Evolutionary conservation across 2,329 filamentous ascomycete genomes (phyloP).

Genomic region (Phaeosphaeriaceae sp.): DNA sequence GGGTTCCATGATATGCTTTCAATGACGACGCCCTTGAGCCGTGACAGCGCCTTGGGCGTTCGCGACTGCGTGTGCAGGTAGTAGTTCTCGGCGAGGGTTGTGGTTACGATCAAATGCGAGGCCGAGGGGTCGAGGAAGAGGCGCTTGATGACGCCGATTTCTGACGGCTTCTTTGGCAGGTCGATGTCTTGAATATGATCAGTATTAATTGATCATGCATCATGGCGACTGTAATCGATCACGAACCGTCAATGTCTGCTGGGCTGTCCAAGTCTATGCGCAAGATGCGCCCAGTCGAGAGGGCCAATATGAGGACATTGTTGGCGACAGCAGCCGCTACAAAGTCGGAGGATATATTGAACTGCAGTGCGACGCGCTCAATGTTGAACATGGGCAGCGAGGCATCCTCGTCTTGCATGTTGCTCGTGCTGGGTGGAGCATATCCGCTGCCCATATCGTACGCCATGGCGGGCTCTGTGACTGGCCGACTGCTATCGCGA

Average conservation of each 20-base stretch:
- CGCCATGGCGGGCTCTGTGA: conserved; percentile 63
- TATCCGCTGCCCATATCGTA: conserved; percentile 77
- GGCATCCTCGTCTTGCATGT: conserved; percentile 65
- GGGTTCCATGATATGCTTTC: conserved; percentile 96
- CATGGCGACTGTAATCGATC: background rate
- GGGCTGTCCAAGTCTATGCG: conserved; percentile 93
- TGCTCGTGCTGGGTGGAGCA: conserved; percentile 70
- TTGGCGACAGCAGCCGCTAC: conserved; percentile 96
- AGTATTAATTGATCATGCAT: conserved; percentile 10
- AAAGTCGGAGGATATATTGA: conserved; percentile 93
- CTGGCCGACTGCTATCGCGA: conserved; percentile 18
- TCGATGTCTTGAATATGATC: conserved; percentile 77
- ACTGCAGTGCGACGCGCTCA: conserved; percentile 90
- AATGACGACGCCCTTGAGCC: conserved; percentile 85
- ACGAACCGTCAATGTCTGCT: conserved; percentile 81
- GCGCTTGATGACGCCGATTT: conserved; percentile 89
- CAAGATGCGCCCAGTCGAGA: conserved; percentile 90
- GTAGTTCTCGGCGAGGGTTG: conserved; percentile 92
- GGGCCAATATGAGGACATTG: conserved; percentile 90
- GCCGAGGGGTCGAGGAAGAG: conserved; percentile 98
- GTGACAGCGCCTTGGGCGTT: conserved; percentile 80
- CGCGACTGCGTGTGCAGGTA: conserved; percentile 96
- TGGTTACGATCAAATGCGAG: conserved; percentile 91
- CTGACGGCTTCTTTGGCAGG: conserved; percentile 88
- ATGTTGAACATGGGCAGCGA: conserved; percentile 91